phyloP scores from a whole-genome alignment of 768 basidiomycete species.

The Boletus reticulatus region DNA sequence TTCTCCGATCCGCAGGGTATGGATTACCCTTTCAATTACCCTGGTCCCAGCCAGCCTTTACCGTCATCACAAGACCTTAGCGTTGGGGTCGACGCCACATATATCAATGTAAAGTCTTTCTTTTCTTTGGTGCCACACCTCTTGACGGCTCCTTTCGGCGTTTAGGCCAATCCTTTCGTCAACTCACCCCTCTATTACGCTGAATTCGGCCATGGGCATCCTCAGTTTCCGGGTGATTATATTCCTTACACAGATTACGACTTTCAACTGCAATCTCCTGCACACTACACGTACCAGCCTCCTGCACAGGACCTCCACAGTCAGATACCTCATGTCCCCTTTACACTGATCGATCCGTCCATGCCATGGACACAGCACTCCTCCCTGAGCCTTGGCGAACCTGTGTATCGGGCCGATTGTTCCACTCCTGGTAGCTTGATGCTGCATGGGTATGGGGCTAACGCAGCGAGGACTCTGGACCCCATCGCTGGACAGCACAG shows the following conservation, averaged over 20 bases:
- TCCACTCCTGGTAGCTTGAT: not conserved
- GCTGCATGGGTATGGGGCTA: not conserved
- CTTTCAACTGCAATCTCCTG: not conserved
- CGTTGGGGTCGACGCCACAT: conserved; percentile 1
- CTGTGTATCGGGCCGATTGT: not conserved
- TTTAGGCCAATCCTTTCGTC: conserved; percentile 1
- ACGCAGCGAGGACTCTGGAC: conserved; percentile 6
- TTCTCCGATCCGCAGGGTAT: conserved; percentile 7
- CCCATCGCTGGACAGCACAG: conserved; percentile 8
- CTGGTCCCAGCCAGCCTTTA: not conserved
- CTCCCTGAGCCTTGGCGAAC: not conserved
- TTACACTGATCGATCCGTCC: not conserved
- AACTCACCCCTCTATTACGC: not conserved
- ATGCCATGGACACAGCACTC: not conserved
- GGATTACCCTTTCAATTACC: not conserved
- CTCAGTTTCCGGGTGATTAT: not conserved
- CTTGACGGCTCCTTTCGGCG: not conserved
- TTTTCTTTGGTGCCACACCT: not conserved
- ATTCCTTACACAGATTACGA: not conserved
- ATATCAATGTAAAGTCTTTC: conserved; percentile 3
- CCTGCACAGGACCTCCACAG: not conserved
- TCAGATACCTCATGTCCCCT: not conserved
- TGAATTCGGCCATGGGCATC: not conserved
- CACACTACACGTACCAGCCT: not conserved
- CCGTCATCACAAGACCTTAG: not conserved